Conservation (phyloP, 768 basidiomycete species). For the Hygrocybe punicea region DNA sequence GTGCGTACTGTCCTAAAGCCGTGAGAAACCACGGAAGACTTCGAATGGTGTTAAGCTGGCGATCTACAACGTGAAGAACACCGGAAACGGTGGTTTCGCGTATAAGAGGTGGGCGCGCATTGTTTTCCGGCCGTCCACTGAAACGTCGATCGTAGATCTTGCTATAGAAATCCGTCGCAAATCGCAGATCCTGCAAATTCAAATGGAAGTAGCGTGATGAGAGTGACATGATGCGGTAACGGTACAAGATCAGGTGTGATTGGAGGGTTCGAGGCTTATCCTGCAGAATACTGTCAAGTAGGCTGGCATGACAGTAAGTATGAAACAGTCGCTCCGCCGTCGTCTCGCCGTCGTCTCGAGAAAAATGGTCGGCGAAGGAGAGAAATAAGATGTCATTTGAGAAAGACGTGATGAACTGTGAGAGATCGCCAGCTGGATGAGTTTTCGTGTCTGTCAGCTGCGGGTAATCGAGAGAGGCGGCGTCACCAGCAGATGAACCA, state of each 20-base stretch:
- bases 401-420: slow-evolving; percentile 83
- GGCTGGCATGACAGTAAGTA: slow-evolving; percentile 67
- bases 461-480: slow-evolving; percentile 83
- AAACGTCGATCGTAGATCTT: slow-evolving; percentile 72
- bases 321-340: slow-evolving; percentile 60
- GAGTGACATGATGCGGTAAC: slow-evolving; percentile 59
- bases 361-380: slow-evolving; percentile 77
- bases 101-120: slow-evolving; percentile 62
- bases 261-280: slow-evolving; percentile 82
- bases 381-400: slow-evolving; percentile 78
- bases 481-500: slow-evolving; percentile 78
- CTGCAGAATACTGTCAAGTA: slow-evolving; percentile 86
- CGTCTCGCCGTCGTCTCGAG: slow-evolving; percentile 57
- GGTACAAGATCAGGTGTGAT: slow-evolving; percentile 69
- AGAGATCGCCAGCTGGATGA: slow-evolving; percentile 69
- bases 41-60: slow-evolving; percentile 49
- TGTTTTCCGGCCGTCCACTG: slow-evolving; percentile 66
- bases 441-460: slow-evolving; percentile 62
- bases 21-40: slow-evolving; percentile 38
- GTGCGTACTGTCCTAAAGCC: slow-evolving; percentile 53
- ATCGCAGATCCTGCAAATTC: slow-evolving; percentile 68
- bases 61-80: slow-evolving; percentile 59
- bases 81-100: slow-evolving; percentile 70
- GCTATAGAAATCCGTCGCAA: slow-evolving; percentile 72
- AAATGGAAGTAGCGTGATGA: slow-evolving; percentile 61